Evolutionary conservation across 495 filamentous ascomycete genomes (phyloP), one percentile per base, ranked within the genome.

Genomic region (Talaromyces proteolyticus): DNA sequence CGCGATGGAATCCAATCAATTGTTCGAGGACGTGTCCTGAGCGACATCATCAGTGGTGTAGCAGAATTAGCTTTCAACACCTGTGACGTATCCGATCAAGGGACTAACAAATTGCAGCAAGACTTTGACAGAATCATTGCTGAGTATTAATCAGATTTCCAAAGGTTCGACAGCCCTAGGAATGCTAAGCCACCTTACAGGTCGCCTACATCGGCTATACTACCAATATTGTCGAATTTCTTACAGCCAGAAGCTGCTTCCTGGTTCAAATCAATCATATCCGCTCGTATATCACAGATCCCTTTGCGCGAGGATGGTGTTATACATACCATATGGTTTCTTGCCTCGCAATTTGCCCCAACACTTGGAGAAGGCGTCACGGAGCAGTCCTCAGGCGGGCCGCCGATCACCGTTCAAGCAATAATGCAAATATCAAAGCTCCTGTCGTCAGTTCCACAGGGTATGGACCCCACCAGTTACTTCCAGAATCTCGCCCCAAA

Each of bases 321-420:
- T 4, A 62, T 86, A 17, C 75, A 83, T 36, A 84, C 80, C 0
- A 76, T 92, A 40, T 77, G 88, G 56, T 90, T 90, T 56, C 73
- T 90, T 18, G 75, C 69, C 60, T 85, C 66, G 57, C 81, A 57
- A 72, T 80, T 58, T 68, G 80, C 63, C 60, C 83, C 52, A 16
- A 61, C 66, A 2, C 56, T 73, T 7, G 69, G 68, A 12, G 58
- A 65, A 26, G 66, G 70, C 50, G 58, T 64, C 8, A 65, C 68
- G 39, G 51, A 34, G 16, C 60, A 67, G 34, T 53, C 54, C 19
- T 66, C 67, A 2, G 63, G 55, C 47, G 86, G 85, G 0, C 78
- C 85, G 3, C 78, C 77, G 52, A 81, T 92, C 23, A 86, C 87
- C 2, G 77, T 85, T 21, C 86, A 91, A 59, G 84, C 85, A 1